phyloP scores from a whole-genome alignment of 768 basidiomycete genomes.

The Hericium coralloides region DNA sequence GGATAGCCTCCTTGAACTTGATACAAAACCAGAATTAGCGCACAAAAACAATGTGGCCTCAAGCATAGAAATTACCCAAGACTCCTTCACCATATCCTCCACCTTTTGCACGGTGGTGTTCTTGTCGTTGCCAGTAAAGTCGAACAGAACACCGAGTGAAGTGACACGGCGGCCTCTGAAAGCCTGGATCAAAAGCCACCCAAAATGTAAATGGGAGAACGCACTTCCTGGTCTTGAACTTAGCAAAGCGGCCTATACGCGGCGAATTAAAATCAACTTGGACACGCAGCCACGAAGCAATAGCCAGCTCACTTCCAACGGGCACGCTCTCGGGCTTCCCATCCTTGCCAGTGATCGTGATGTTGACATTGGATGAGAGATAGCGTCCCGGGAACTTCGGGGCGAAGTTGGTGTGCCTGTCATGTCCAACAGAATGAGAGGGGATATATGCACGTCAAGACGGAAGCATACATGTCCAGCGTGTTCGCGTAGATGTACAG shows the following conservation, averaged over 20 bases:
- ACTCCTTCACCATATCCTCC: constrained; percentile 66
- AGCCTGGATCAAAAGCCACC: constrained; percentile 13
- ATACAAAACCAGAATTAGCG: neutral
- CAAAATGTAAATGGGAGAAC: constrained; percentile 11
- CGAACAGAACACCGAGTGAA: constrained; percentile 69
- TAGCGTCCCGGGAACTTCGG: constrained; percentile 63
- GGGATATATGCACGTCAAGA: neutral
- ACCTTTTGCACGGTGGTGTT: constrained; percentile 74
- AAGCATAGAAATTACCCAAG: constrained; percentile 40
- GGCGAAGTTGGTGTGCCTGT: constrained; percentile 41
- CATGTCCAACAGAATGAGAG: neutral
- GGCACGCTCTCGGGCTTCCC: constrained; percentile 31
- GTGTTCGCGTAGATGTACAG: constrained; percentile 63
- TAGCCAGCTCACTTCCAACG: constrained; percentile 30
- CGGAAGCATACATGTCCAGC: constrained; percentile 49
- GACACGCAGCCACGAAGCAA: neutral
- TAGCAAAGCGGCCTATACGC: constrained; percentile 47
- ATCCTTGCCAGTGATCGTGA: constrained; percentile 47
- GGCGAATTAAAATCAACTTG: neutral
- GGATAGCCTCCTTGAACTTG: constrained; percentile 71
- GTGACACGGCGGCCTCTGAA: constrained; percentile 62
- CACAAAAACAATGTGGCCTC: neutral
- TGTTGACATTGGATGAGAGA: constrained; percentile 80
- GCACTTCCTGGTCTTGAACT: constrained; percentile 69
- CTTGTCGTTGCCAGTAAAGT: constrained; percentile 62